Base-by-base conservation (phyloP, 306 rosid genomes). In the Acacia acuminata region DNA sequence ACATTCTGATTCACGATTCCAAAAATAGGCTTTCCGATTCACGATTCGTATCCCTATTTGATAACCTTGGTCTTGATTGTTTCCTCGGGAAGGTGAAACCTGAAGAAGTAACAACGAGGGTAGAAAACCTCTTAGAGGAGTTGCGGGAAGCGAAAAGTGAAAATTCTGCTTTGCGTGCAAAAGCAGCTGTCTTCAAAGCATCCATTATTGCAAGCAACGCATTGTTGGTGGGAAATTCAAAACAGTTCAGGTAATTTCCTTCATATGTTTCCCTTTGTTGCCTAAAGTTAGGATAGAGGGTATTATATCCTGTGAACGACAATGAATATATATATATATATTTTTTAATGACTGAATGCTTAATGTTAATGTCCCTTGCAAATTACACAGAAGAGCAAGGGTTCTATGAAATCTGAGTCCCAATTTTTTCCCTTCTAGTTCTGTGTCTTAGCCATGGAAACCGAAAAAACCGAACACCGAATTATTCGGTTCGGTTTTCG, bases 41-140 rank as follows among this genome's bases (percentile, higher is more conserved):
- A 32, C 36, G 36, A 32, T 32, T 32, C 36, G 36, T 3, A 32
- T 32, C 4, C 36, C 36, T 32, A 32, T 32, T 3, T 32, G 2
- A 32, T 32, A 32, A 32, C 36, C 36, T 32, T 32, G 36, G 36
- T 76, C 44, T 25, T 32, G 51, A 56, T 64, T 53, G 60, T 82
- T 78, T 78, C 75, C 72, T 81, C 80, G 77, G 90, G 85, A 82
- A 93, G 99, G 97, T 86, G 75, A 96, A 96, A 91, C 94, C 97
- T 79, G 99, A 93, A 85, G 97, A 93, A 81, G 97, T 93, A 68
- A 90, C 90, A 30, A 69, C 85, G 40, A 91, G 99, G 84, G 89
- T 93, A 79, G 99, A 91, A 81, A 93, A 85, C 87, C 92, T 96
- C 61, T 61, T 88, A 60, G 96, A 90, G 90, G 97, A 95, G 88